Base-by-base conservation (phyloP, 2,329 filamentous ascomycete species). In the Colletotrichum echinochloae region DNA sequence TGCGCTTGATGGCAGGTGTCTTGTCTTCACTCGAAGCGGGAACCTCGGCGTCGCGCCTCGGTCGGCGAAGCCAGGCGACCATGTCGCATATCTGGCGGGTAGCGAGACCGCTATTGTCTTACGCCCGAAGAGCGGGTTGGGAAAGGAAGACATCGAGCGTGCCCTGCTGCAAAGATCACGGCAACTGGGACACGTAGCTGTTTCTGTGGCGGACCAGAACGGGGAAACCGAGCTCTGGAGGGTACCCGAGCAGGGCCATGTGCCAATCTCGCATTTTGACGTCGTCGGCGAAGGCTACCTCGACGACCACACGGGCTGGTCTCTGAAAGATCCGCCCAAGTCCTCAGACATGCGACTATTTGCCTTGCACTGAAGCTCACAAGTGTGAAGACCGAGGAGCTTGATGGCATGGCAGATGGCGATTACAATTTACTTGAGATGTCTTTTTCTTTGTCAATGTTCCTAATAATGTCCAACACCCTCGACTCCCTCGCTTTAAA, bases 231-330 rank as follows among this genome's bases (percentile, higher is more conserved):
- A 63, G 60, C 26, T 63, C 18, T 63, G 57, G 48, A 52, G 16
- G 6, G 18, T 61, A 16, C 48, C 48, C 16, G 56, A 46, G 28
- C 16, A 66, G 3, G 35, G 9, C 7, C 6, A 66, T 5, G 3
- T 37, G n/a, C 5, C 16, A 4, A n/a, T 64, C 9, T 60, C 61
- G 35, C 60, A 68, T 20, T 69, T 37, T 14, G n/a, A 37, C 7
- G 46, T 69, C 18, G 11, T 69, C 11, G 66, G 66, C 14, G 52
- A 64, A 54, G 60, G 52, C 4, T 64, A 57, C 39, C 5, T 64
- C 5, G 60, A 64, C 12, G 64, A 48, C 26, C 26, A 46, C 12
- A 30, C 20, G n/a, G 63, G 54, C 12, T 60, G 60, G 60, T 11
- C 60, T 46, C 26, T 60, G 33, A 60, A 41, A 14, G 12, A 41